Evolutionary conservation across 2,329 filamentous ascomycete genomes (phyloP), one percentile per base, ranked within the genome.

Genomic region (Penicillium expansum): DNA sequence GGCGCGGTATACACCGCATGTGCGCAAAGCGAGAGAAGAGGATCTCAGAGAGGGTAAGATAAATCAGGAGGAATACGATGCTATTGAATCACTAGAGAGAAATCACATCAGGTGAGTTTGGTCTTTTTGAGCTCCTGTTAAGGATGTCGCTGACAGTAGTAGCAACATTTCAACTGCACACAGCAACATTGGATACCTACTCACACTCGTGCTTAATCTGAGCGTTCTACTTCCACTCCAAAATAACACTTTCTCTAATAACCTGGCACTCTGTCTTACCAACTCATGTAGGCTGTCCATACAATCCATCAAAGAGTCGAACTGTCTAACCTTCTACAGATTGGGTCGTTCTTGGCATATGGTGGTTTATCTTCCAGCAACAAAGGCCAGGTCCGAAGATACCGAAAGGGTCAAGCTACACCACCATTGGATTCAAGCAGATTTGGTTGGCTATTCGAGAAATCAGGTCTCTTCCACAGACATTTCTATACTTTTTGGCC

Each of bases 321-420:
- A 33, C 20, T 42, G 16, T 44, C 56, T 59, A 20, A 61, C 24
- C 8, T 6, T 57, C 39, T 52, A n/a, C 49, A 76, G 74, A 77
- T 48, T 76, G 75, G 76, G 68, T 77, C 11, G 51, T 77, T 0
- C 65, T 77, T 13, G 75, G 74, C 4, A 64, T 77, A 11, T 77
- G 74, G 71, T 77, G 76, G 75, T 77, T 77, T 47, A 63, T 77
- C 20, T 77, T 75, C 52, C 74, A 77, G 56, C 73, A 77, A 57
- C 72, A 69, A 44, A 65, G 75, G 6, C 73, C 74, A 6, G 75
- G 75, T 0, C 74, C 74, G 5, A 69, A 67, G 24, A 64, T 77
- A 22, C 76, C 75, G 5, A 69, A 74, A 48, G 75, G 75, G 0
- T 76, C 72, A 22, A 75, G 60, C 37, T 76, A 77, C 49, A 55